Evolutionary conservation across 352 stramenopile genomes (phyloP), one percentile per base, ranked within the genome.

Genomic region (Globisporangium recalcitrans): DNA sequence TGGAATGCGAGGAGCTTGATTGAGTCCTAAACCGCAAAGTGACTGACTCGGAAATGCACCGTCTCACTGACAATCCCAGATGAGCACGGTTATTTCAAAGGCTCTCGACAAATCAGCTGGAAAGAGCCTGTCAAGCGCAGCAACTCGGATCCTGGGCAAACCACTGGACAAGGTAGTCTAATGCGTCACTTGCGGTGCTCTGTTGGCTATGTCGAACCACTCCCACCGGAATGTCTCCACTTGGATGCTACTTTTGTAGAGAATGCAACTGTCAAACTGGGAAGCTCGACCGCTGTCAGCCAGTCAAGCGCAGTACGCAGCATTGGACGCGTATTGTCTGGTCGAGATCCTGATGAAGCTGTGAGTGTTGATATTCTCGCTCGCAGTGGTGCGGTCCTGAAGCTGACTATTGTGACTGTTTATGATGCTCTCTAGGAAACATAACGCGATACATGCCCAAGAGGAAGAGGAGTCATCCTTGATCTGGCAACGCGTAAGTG

Each of bases 191-290:
- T 51, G 21, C 8, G 10, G 1, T 16, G 16, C 26, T n/a, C 14
- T 34, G 26, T 13, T 46, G 27, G 13, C 16, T 29, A 11, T 38
- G 16, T n/a, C 26, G 38, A 55, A 38, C 7, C 9, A 9, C 5
- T 40, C 27, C 3, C 16, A 46, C 16, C 6, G 38, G 16, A 10
- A 46, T 44, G 19, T 46, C 22, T 21, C 8, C 1, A 11, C 7
- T 22, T 55, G 49, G 4, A 38, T 55, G 16, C 14, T 14, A 19
- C 34, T 44, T 42, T 11, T 31, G 11, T 14, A 52, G 80, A 70
- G 69, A 59, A 89, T 89, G 77, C 80, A 89, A 72, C 69, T 89
- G 27, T 89, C 80, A 1, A 86, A 89, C 46, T 89, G 80, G 77
- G 76, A 89, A 42, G 64, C 64, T 2, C 80, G 82, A 9, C 82